Conservation (phyloP, 2,329 filamentous ascomycete species). For the Colletotrichum plurivorum region DNA sequence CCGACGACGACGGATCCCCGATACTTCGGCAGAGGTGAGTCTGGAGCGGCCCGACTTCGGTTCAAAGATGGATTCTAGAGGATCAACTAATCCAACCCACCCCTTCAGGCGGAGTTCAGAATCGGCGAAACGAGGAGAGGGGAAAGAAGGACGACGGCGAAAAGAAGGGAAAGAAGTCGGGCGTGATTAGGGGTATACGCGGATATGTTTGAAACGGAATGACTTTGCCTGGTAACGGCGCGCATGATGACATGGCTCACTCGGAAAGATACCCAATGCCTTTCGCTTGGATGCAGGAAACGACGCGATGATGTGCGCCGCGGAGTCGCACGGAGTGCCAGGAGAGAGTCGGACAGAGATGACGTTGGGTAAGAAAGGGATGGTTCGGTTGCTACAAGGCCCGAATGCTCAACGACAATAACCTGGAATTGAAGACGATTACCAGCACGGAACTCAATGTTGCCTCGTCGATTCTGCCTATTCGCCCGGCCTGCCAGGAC, state of each 20-base stretch:
- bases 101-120: conserved; percentile 61
- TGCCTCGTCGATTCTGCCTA: no score
- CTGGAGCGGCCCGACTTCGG: conserved; percentile 24
- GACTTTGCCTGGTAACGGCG: neutral
- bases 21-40: conserved; percentile 63
- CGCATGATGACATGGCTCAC: neutral
- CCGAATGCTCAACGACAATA: no score
- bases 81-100: conserved; percentile 23
- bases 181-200: conserved; percentile 58
- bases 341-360: no score
- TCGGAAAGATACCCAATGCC: conserved; percentile 25
- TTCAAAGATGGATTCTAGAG: conserved; percentile 50
- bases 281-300: conserved; percentile 11
- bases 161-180: conserved; percentile 54
- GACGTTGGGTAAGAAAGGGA: no score
- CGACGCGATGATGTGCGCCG: neutral
- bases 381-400: no score
- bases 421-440: no score
- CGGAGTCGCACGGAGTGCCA: neutral
- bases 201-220: conserved; percentile 49
- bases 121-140: conserved; percentile 65
- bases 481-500: no score
- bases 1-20: conserved; percentile 53
- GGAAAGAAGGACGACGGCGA: conserved; percentile 61
- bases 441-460: no score